A percentile compares a stretch with the other conserved stretches of the same genome.
phyloP scores from a whole-genome alignment of 2,329 filamentous ascomycete genomes.

The Beauveria scarabaeidicola region DNA sequence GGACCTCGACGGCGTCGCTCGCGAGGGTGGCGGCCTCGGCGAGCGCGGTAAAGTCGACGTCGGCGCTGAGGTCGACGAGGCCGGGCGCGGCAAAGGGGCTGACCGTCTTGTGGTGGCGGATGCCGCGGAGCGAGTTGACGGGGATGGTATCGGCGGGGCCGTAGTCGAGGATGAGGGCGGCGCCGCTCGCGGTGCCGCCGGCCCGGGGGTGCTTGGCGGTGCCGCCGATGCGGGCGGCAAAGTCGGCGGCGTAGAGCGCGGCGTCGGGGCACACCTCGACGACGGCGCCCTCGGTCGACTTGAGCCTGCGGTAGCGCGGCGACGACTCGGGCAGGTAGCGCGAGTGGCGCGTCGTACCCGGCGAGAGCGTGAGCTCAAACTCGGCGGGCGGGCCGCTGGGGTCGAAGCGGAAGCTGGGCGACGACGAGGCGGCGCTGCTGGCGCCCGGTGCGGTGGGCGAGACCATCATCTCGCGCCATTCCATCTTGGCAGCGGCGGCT shows the following conservation, averaged over 20 bases:
- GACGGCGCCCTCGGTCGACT: constrained; percentile 56
- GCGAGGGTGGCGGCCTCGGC: constrained; percentile 72
- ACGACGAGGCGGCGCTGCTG: constrained; percentile 40
- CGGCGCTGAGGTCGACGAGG: constrained; percentile 78
- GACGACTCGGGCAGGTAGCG: constrained; percentile 79
- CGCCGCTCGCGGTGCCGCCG: constrained; percentile 54
- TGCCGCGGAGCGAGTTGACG: constrained; percentile 82
- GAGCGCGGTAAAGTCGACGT: constrained; percentile 86
- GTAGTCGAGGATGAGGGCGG: constrained; percentile 93
- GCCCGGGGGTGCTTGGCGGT: constrained; percentile 45
- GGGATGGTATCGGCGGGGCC: constrained; percentile 72
- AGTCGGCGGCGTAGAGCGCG: constrained; percentile 68
- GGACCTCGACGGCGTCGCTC: constrained; percentile 76
- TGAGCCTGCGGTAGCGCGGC: constrained; percentile 67
- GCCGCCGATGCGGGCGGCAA: constrained; percentile 78
- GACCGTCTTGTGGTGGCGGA: constrained; percentile 65
- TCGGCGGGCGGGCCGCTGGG: constrained; percentile 56
- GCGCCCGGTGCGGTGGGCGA: constrained; percentile 52
- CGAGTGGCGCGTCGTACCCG: constrained; percentile 69
- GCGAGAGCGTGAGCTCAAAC: constrained; percentile 77
- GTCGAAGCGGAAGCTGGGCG: constrained; percentile 41
- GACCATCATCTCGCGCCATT: constrained; percentile 81
- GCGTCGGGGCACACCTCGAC: constrained; percentile 90
- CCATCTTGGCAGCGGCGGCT: constrained; percentile 28
- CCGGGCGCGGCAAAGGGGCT: constrained; percentile 75